phyloP scores from a whole-genome alignment of 176 grass and related monocot genomes.

The Poa annua region DNA sequence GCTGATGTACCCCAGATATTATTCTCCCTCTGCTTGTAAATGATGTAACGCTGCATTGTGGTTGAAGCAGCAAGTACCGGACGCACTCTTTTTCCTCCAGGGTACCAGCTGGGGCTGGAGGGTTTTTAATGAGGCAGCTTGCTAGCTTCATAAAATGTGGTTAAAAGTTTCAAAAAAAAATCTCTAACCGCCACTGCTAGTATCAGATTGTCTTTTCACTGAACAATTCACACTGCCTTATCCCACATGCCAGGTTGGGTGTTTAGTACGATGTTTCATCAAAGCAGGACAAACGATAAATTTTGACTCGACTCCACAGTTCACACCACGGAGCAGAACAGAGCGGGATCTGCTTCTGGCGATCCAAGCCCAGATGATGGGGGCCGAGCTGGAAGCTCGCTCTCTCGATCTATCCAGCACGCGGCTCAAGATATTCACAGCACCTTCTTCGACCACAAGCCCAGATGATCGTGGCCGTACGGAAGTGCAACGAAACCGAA shows the following conservation, averaged over 20 bases:
- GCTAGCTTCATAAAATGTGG: no score
- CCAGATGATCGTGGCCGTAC: background rate
- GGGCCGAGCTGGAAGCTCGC: background rate
- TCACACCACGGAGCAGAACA: background rate
- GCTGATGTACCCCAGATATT: no score
- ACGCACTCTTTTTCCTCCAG: no score
- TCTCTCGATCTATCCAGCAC: background rate
- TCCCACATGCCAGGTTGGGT: no score
- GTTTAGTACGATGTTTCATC: background rate
- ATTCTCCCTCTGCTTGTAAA: no score
- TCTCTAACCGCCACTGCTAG: background rate
- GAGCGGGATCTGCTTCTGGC: background rate
- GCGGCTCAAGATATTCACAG: constrained; percentile 13
- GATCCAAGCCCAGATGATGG: background rate
- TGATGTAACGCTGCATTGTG: no score
- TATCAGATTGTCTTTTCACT: background rate
- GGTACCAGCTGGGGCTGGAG: no score
- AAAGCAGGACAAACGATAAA: background rate
- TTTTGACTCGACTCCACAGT: background rate
- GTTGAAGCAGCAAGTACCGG: no score
- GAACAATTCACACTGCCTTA: background rate
- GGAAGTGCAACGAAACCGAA: background rate
- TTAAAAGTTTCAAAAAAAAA: no score
- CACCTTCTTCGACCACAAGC: background rate
- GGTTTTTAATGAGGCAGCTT: no score